phyloP scores from a whole-genome alignment of 2,329 filamentous ascomycete species.

The Neurospora sp. region DNA sequence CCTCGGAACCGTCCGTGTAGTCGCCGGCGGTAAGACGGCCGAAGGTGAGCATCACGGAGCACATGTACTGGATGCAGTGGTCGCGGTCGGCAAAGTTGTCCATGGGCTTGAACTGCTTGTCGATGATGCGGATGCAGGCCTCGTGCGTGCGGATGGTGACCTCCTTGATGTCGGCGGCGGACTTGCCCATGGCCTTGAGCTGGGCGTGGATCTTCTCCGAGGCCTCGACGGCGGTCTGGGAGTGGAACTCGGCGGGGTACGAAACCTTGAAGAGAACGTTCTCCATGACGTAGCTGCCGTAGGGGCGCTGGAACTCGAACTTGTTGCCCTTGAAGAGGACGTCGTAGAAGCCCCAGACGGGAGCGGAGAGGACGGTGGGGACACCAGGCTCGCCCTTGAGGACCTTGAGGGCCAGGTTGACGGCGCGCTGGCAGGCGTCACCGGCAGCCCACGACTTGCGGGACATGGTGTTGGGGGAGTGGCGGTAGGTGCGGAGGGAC shows the following conservation, averaged over 20 bases:
- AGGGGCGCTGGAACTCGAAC: conserved; percentile 92
- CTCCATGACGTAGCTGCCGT: conserved; percentile 99
- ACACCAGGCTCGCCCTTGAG: conserved; percentile 84
- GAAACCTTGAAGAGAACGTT: conserved; percentile 99
- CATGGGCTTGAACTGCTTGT: conserved; percentile 99
- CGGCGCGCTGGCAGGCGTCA: conserved; percentile 92
- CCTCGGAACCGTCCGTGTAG: too few relatives aligned
- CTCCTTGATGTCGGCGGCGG: conserved; percentile 83
- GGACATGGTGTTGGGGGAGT: conserved; percentile 98
- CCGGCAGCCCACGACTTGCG: conserved; percentile 98
- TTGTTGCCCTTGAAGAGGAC: conserved; percentile 93
- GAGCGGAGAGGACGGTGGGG: conserved; percentile 84
- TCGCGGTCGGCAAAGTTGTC: conserved; percentile 99
- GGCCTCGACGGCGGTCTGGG: conserved; percentile 93
- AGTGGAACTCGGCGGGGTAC: conserved; percentile 97
- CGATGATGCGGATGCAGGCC: conserved; percentile 96
- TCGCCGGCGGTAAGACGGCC: too few relatives aligned
- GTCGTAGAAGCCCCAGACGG: conserved; percentile 97
- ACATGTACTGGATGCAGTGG: conserved; percentile 99
- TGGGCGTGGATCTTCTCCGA: conserved; percentile 80
- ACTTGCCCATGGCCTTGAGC: conserved; percentile 78
- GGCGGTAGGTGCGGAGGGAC: conserved; percentile 87
- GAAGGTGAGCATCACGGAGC: conserved; percentile 88
- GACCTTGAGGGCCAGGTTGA: conserved; percentile 85
- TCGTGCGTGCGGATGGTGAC: conserved; percentile 96